phyloP scores from a whole-genome alignment of 306 rosid species.

The Mimosa bimucronata region DNA sequence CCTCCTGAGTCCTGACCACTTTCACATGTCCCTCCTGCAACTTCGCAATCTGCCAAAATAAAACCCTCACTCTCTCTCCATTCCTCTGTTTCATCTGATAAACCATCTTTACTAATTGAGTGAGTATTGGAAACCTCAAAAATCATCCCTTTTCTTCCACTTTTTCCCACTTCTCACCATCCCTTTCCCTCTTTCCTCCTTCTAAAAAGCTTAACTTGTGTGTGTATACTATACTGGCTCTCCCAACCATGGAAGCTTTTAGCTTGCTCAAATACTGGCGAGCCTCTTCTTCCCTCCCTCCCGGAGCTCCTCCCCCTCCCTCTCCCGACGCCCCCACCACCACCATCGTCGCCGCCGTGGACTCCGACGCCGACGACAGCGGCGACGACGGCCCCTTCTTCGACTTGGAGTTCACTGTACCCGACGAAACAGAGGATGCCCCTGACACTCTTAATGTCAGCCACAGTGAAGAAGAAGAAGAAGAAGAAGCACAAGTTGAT shows the following conservation, averaged over 20 bases:
- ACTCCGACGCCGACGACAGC: conserved; percentile 33
- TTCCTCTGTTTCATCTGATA: background rate
- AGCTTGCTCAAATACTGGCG: conserved; percentile 95
- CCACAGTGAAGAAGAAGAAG: background rate
- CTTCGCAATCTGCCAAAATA: conserved; percentile 23
- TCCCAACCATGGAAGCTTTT: conserved; percentile 99
- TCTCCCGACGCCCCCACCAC: conserved; percentile 35
- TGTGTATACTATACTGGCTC: conserved; percentile 66
- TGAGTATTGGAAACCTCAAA: conserved; percentile 40
- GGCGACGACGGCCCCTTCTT: conserved; percentile 88
- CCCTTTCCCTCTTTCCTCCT: background rate
- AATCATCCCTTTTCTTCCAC: conserved; percentile 25
- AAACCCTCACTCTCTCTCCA: background rate
- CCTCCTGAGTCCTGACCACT: conserved; percentile 42
- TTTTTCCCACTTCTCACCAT: background rate
- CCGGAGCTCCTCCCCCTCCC: conserved; percentile 2
- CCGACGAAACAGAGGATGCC: conserved; percentile 52
- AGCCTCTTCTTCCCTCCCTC: conserved; percentile 45
- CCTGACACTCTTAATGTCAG: conserved; percentile 26
- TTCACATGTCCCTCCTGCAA: conserved; percentile 70
- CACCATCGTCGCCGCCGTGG: conserved; percentile 47
- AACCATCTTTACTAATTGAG: conserved; percentile 16
- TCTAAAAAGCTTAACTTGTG: conserved; percentile 27
- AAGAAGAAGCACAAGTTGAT: conserved; percentile 15
- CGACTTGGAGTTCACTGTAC: conserved; percentile 81